Base-by-base conservation (phyloP, 2,329 filamentous ascomycete genomes). In the Aspergillus latus region DNA sequence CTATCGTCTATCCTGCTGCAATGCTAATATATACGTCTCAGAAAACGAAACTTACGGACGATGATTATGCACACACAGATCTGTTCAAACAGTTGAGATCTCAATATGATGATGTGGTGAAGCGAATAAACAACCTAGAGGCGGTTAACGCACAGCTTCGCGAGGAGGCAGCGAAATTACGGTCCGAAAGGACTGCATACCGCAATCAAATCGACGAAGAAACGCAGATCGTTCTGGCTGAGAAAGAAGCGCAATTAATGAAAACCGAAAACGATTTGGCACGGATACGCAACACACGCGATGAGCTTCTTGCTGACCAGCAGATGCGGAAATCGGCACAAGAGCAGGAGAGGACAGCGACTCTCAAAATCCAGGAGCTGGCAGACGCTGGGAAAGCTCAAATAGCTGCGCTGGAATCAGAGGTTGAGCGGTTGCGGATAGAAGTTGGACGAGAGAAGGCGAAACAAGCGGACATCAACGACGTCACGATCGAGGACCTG, bases 61-160 rank as follows among this genome's bases (percentile, higher is more conserved):
- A 99, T 60, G 94, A 99, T 66, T 97, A 95, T 69, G 87, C 92
- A 40, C 87, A 91, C 56, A 96, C 92, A 4, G 92, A 97, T 66
- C 82, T 96, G 2, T 99, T 96, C 82, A 97, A 96, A 75, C 86
- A 89, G 60, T 83, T 97, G 68, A 95, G 92, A 75, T 84, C 83
- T 26, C 91, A 97, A 66, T 90, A 95, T 66, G 94, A 97, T 67
- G 93, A 97, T 65, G 84, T 96, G 7, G 91, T 97, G 64, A 93
- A 90, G 72, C 87, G 91, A 37, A 87, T 96, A 67, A 99, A 99
- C 72, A 87, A 93, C 65, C 76, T 97, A 11, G 93, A 97, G 73
- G 91, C 91, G 3, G 89, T 87, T 10, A 97, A 97, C 72, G 87
- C 88, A 58, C 87, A 92, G 63, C 74, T 97, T 30, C 86, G 88